Percentiles rank a stretch among this genome's conserved stretches.
Conservation (phyloP, 2,329 filamentous ascomycete species). For the Cyanodermella asteris region DNA sequence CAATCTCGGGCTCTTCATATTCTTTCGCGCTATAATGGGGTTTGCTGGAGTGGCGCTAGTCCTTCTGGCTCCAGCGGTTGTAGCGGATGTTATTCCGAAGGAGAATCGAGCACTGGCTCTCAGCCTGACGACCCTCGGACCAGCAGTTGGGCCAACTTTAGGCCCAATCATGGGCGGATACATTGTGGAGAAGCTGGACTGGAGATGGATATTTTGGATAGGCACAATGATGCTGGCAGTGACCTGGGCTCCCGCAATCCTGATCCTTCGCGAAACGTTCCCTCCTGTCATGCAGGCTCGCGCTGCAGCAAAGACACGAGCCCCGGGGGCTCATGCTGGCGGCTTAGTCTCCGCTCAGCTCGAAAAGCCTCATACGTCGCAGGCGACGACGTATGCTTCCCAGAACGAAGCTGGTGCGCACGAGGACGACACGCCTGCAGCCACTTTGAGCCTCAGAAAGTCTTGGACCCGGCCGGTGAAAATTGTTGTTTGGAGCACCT, state of each 20-base stretch:
- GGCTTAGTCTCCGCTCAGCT: no score
- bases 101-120: slow-evolving; percentile 12
- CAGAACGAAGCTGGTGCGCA: slow-evolving; percentile 21
- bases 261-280: slow-evolving; percentile 19
- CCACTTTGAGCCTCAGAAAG: slow-evolving; percentile 13
- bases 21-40: slow-evolving; percentile 41
- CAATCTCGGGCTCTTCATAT: slow-evolving; percentile 29
- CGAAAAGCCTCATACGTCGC: slow-evolving; percentile 18
- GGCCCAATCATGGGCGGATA: slow-evolving; percentile 30
- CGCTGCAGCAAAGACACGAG: slow-evolving; percentile 17
- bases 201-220: slow-evolving; percentile 32
- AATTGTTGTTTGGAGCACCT: slow-evolving; percentile 34
- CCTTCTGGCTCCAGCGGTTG: slow-evolving; percentile 43
- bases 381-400: slow-evolving; percentile 18
- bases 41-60: slow-evolving; percentile 39
- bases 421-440: no score
- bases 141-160: slow-evolving; percentile 18
- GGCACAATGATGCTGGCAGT: slow-evolving; percentile 22
- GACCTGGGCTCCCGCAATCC: slow-evolving; percentile 9
- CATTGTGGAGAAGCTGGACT: slow-evolving; percentile 22
- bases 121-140: slow-evolving; percentile 10
- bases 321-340: slow-evolving; percentile 1
- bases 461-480: slow-evolving; percentile 32
- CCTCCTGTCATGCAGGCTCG: slow-evolving; percentile 17
- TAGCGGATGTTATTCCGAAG: slow-evolving; percentile 37